These are phyloP conservation scores for Fusarium abutilonis DNA, from an alignment of 2,329 filamentous ascomycete genomes.

Conservation along the genomic window DNA sequence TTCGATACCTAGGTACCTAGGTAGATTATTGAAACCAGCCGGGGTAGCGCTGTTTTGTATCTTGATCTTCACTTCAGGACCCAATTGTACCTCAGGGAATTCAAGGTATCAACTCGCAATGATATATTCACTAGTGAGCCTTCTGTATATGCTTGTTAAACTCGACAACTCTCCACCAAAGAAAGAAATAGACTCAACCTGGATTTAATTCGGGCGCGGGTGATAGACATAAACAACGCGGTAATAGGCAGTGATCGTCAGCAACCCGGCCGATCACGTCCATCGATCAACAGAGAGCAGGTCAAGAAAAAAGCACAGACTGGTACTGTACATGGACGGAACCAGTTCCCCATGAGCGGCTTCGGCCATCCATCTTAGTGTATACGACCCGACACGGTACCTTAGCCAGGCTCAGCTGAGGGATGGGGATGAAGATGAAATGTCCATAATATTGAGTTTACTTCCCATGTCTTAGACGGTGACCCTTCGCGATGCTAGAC, in stretches of 20 bases:
- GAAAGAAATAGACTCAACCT: conserved; percentile 17
- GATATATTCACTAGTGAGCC: no score
- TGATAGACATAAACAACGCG: conserved; percentile 20
- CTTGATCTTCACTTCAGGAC: no score
- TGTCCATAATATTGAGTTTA: conserved; percentile 7
- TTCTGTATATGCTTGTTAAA: no score
- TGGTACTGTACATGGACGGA: conserved; percentile 1
- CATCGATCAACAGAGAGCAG: conserved; percentile 23
- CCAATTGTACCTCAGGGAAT: neutral
- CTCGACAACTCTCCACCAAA: neutral
- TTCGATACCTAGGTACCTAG: no score
- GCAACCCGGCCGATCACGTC: conserved; percentile 21
- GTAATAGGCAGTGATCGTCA: conserved; percentile 30
- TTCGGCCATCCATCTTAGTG: neutral
- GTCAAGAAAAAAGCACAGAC: conserved; percentile 22
- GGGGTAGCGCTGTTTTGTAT: no score
- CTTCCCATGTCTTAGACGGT: neutral
- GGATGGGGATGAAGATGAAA: neutral
- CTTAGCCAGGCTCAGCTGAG: conserved; percentile 11
- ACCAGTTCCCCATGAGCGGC: neutral
- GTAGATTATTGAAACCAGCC: no score
- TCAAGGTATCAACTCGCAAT: no score
- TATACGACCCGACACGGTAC: conserved; percentile 4
- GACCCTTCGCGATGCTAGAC: conserved; percentile 5
- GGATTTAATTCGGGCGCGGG: conserved; percentile 29